Evolutionary conservation across 495 filamentous ascomycete species (phyloP), one percentile per base, ranked within the genome.

Genomic region (Neurospora sp.): DNA sequence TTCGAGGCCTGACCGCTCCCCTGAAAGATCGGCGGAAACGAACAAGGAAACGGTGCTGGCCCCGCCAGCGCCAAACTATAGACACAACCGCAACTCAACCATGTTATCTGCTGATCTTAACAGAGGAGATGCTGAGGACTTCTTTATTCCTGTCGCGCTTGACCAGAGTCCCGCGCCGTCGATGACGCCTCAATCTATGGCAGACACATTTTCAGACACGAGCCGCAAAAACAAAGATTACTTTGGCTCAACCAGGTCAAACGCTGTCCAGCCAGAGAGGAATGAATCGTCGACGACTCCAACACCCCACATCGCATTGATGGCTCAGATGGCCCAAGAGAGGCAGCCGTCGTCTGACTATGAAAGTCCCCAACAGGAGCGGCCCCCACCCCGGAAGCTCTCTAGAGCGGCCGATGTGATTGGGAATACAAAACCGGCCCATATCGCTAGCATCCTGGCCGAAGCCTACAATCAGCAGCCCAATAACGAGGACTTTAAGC

Each of bases 281-380:
- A 70, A 76, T 14, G 84, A 83, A 38, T 84, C 84, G 6, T 84
- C 84, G 6, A 83, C 84, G 66, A 80, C 84, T 3, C 84, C 88
- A 11, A 93, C 92, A 9, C 93, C 94, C 41, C 94, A 98, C 81
- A 97, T 97, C 78, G 92, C 93, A 44, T 96, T 92, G 79, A 94
- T 97, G 79, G 93, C 96, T 77, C 94, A 94, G 79, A 94, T 97
- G 79, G 93, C 96, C 77, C 94, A 94, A 78, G 89, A 89, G 0
- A 88, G 93, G 68, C 89, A 93, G 76, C 73, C 83, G 5, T 86
- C 87, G 6, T 83, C 85, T 12, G 87, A 89, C 11, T 79, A 85
- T 46, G 85, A 87, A 41, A 83, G 73, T 40, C 81, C 82, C 4
- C 85, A 84, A 69, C 69, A 79, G 22, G 79, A 83, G 61, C 78